Evolutionary conservation across 768 basidiomycete species (phyloP), one percentile per base, ranked within the genome.

Genomic region (Neoboletus subvelutipes): DNA sequence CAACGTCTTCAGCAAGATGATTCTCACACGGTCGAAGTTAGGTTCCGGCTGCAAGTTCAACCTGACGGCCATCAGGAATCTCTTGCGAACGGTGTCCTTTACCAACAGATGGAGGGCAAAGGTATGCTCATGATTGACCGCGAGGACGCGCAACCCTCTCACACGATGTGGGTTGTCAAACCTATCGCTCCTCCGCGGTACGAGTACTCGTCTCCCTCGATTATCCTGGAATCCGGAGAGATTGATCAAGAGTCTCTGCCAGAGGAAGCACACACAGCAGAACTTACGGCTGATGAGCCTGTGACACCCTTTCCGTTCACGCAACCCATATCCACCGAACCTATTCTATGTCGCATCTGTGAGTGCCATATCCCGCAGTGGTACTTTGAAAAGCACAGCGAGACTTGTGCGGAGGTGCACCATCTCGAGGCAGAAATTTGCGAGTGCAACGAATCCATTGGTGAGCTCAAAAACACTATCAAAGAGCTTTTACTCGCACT

Each of bases 331-430:
- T 88, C 86, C 67, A 85, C 83, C 26, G 85, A 91, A 57, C 86
- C 83, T 29, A 91, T 98, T 50, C 80, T 99, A 22, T 98, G 97
- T 76, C 90, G 97, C 31, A 99, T 99, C 60, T 99, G 97, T 78
- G 97, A 99, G 75, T 86, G 90, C 67, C 87, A 90, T 63, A 90
- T 98, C 56, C 95, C 96, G 3, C 91, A 96, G 59, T 99, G 97
- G 97, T 99, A 94, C 77, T 99, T 99, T 71, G 97, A 98, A 77
- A 98, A 98, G 77, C 97, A 99, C 77, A 98, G 94, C 81, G 97
- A 99, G 75, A 98, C 95, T 12, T 99, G 97, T 65, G 92, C 86
- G 63, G 96, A 98, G 75, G 88, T 91, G 4, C 97, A 99, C 74
- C 87, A 92, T 45, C 80, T 99, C 59, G 97, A 99, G 73, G 94